Evolutionary conservation across 176 grass and related monocot genomes (phyloP), one percentile per base, ranked within the genome.

Genomic region (Zea luxurians): DNA sequence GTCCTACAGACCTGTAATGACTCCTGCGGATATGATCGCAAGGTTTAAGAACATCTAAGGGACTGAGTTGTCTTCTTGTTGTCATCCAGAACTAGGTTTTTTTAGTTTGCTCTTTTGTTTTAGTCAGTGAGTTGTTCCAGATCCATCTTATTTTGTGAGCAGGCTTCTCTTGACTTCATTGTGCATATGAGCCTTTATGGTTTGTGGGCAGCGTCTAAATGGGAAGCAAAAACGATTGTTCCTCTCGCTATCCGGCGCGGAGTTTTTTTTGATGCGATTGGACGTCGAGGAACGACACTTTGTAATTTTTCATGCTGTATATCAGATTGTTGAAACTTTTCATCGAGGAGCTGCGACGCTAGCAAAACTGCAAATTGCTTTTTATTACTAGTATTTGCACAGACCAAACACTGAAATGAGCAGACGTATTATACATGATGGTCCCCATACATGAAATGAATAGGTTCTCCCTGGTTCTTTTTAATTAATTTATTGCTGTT

Each of bases 1-100:
- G 80, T 67, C 66, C 46, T 85, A 84, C 85, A 85, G 88, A 93
- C 91, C 88, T 93, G 88, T 90, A 90, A 93, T 90, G 88, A 90
- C 79, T 86, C 85, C 78, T 93, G 91, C 82, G 84, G 91, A 83
- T 0, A 83, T 93, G 91, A 93, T 93, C 83, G 83, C 87, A 89
- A 61, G 83, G 68, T 86, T 62, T 46, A 89, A 85, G 88, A 93
- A 89, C 84, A 93, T 93, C 90, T 87, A 93, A 90, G 81, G 91
- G 91, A 87, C 85, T 88, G 82, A 90, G 87, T 87, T 92, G 83
- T 75, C 18, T 45, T 12, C 1, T 1, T 27, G 27, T 27, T 11
- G 48, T 15, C 5, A 63, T 34, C 12, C 27, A 45, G 36, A 2
- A 3, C 35, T 61, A 11, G 7, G 15, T 48, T 70, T 42, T 10